phyloP scores from a whole-genome alignment of 1,284 basidiomycete species.

The Ceratobasidium sp. region DNA sequence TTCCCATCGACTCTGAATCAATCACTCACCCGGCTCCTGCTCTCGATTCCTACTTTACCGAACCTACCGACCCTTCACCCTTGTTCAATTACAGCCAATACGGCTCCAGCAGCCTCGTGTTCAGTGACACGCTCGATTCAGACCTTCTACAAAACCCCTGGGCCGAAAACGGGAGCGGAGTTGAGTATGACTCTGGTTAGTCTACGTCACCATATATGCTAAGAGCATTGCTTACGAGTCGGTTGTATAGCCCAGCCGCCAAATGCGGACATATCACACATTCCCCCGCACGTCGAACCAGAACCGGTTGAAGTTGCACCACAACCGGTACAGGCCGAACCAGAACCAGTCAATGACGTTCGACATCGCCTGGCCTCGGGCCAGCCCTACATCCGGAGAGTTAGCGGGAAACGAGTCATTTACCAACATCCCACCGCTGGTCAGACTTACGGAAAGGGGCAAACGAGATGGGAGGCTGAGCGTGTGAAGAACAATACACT shows the following conservation, averaged over 20 bases:
- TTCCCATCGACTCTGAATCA: neutral
- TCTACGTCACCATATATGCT: slow-evolving; percentile 5
- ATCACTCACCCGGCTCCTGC: neutral
- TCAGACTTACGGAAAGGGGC: neutral
- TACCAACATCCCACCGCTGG: slow-evolving; percentile 19
- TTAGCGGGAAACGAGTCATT: slow-evolving; percentile 9
- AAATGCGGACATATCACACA: neutral
- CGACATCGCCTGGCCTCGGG: slow-evolving; percentile 9
- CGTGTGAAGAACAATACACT: neutral
- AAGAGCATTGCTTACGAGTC: neutral
- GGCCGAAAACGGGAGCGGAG: slow-evolving; percentile 4
- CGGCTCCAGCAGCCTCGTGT: neutral
- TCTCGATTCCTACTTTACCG: slow-evolving; percentile 2
- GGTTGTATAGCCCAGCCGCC: slow-evolving; percentile 1
- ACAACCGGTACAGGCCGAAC: neutral
- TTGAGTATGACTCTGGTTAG: slow-evolving; percentile 2
- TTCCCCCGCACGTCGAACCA: neutral
- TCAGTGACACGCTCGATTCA: neutral
- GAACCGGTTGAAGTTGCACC: neutral
- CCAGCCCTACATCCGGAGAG: slow-evolving; percentile 5
- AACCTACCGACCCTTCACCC: neutral
- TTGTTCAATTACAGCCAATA: slow-evolving; percentile 5
- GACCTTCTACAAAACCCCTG: slow-evolving; percentile 5
- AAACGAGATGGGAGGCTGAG: neutral
- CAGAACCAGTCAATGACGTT: neutral